Conservation (phyloP, 768 basidiomycete species). For the Amanita pseudoporphyria region DNA sequence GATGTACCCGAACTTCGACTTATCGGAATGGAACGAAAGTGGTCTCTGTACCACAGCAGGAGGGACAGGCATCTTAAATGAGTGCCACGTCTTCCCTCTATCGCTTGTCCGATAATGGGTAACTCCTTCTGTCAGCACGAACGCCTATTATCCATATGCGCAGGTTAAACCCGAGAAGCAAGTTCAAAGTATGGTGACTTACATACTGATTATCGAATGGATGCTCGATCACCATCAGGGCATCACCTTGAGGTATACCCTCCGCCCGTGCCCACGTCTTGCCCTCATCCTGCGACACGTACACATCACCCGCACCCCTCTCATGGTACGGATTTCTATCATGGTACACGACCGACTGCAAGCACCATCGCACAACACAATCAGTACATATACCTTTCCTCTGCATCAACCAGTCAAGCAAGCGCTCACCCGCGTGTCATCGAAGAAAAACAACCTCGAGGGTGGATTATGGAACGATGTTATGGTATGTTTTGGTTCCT, state of each 20-base stretch:
- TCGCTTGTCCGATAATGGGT: slow-evolving; percentile 86
- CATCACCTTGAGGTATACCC: slow-evolving; percentile 45
- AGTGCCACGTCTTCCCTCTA: slow-evolving; percentile 79
- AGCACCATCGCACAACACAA: slow-evolving; percentile 6
- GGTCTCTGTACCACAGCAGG: slow-evolving; percentile 54
- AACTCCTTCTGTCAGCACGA: slow-evolving; percentile 64
- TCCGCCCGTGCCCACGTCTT: slow-evolving; percentile 47
- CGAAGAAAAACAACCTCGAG: slow-evolving; percentile 79
- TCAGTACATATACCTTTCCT: background rate
- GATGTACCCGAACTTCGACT: slow-evolving; percentile 59
- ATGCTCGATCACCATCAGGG: slow-evolving; percentile 73
- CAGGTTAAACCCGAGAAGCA: background rate
- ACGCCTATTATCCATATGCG: slow-evolving; percentile 46
- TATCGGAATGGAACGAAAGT: slow-evolving; percentile 82
- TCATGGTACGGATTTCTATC: slow-evolving; percentile 81
- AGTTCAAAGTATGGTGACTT: slow-evolving; percentile 12
- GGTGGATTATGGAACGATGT: slow-evolving; percentile 65
- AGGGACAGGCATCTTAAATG: slow-evolving; percentile 57
- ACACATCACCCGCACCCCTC: slow-evolving; percentile 51
- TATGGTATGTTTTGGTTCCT: slow-evolving; percentile 38
- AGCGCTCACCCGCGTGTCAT: slow-evolving; percentile 74
- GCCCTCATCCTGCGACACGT: slow-evolving; percentile 83
- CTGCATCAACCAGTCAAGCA: slow-evolving; percentile 4
- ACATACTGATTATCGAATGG: slow-evolving; percentile 77
- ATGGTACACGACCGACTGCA: slow-evolving; percentile 63